Evolutionary conservation across 176 grass and related monocot genomes (phyloP).

Genomic region (sorghum (Sorghum bicolor)): DNA sequence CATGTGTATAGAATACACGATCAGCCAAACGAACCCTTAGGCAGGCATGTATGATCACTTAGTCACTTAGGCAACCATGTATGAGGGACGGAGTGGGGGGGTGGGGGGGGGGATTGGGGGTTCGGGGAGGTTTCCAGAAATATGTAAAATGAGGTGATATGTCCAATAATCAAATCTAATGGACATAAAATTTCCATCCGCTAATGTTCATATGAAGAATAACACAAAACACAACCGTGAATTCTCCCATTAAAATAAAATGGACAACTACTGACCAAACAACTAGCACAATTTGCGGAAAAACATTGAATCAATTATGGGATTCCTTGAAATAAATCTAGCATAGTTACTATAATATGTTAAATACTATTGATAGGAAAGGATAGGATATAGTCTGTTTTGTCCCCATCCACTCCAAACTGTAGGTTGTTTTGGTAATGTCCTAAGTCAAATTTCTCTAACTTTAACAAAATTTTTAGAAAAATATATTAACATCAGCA

Average conservation of each 20-base stretch:
- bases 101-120: too few species aligned
- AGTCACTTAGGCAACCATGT: neutral
- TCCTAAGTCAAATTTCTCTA: neutral
- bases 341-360: neutral
- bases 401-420: neutral
- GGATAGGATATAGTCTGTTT: neutral
- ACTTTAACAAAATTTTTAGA: neutral
- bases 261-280: neutral
- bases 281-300: neutral
- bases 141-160: slow-evolving; percentile 5
- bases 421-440: too few species aligned
- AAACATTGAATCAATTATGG: neutral
- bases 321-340: neutral
- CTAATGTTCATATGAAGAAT: neutral
- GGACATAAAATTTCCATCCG: neutral
- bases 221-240: neutral
- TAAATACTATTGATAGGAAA: neutral
- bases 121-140: too few species aligned
- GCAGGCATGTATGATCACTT: neutral
- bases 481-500: neutral
- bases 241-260: neutral
- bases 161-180: neutral
- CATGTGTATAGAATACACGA: too few species aligned
- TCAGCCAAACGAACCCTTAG: too few species aligned
- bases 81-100: too few species aligned